These are phyloP conservation scores for Cercospora citrullina DNA, from an alignment of 2,329 filamentous ascomycete species.

Conservation along the genomic window DNA sequence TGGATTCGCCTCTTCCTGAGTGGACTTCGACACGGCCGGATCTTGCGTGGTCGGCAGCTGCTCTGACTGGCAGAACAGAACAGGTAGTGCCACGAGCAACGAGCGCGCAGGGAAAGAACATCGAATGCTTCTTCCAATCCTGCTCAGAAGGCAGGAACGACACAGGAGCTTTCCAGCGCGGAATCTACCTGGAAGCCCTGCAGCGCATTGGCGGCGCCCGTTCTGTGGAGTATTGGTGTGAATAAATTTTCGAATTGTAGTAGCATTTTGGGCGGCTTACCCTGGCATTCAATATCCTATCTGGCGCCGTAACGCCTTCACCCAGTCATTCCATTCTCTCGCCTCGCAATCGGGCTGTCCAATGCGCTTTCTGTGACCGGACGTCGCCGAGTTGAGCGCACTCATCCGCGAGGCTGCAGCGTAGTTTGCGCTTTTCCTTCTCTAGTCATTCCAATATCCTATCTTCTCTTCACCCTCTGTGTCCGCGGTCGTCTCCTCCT, in stretches of 20 bases:
- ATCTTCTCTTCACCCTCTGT: constrained; percentile 7
- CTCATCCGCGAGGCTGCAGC: not conserved
- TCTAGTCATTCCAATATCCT: constrained; percentile 9
- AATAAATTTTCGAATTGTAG: not conserved
- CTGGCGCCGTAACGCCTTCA: constrained; percentile 13
- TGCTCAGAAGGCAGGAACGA: not conserved
- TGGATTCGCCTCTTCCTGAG: not conserved
- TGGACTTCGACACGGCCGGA: too few species aligned
- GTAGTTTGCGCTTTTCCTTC: not conserved
- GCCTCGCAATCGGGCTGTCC: not conserved
- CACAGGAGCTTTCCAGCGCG: not conserved
- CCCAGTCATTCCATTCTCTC: not conserved
- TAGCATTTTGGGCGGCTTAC: constrained; percentile 14
- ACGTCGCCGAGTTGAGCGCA: not conserved
- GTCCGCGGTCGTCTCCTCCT: constrained; percentile 34
- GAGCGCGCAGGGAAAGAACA: too few species aligned
- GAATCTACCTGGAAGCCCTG: not conserved
- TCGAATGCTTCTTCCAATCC: not conserved
- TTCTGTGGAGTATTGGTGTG: constrained; percentile 3
- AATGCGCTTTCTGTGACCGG: not conserved
- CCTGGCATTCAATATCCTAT: constrained; percentile 12
- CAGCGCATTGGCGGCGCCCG: not conserved
- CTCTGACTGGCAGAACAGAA: not conserved
- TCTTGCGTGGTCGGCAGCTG: not conserved
- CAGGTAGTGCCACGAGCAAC: not conserved